phyloP scores from a whole-genome alignment of 805 yeast genomes.

The Candida namnaoensis region DNA sequence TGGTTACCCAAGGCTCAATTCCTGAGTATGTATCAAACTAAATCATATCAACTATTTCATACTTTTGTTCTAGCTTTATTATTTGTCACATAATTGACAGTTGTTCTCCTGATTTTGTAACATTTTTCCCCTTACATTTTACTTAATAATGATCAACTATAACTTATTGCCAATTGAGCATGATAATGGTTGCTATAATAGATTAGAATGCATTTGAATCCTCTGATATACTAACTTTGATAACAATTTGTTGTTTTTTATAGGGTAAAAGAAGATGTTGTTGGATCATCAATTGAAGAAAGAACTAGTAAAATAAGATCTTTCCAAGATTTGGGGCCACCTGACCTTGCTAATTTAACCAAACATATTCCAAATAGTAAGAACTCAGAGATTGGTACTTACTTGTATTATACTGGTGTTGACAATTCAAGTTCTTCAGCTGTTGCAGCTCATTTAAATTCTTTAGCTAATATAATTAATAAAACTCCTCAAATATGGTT shows the following conservation, averaged over 20 bases:
- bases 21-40: slow-evolving; percentile 38
- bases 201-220: no score
- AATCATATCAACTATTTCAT: no score
- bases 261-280: slow-evolving; percentile 48
- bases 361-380: slow-evolving; percentile 28
- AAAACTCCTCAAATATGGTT: slow-evolving; percentile 71
- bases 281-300: slow-evolving; percentile 54
- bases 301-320: slow-evolving; percentile 51
- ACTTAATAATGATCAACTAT: no score
- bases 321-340: slow-evolving; percentile 65
- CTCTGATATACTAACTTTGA: no score
- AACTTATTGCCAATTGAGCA: no score
- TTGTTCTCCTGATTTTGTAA: no score
- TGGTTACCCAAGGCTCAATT: slow-evolving; percentile 48
- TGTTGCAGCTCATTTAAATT: slow-evolving; percentile 67
- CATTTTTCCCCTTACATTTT: no score
- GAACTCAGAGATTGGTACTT: slow-evolving; percentile 45
- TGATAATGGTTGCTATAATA: no score
- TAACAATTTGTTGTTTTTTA: no score
- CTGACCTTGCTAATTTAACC: slow-evolving; percentile 54
- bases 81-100: no score
- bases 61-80: no score
- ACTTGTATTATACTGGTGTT: slow-evolving; percentile 64
- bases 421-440: slow-evolving; percentile 73
- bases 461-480: slow-evolving; percentile 53